A percentile compares a stretch with the other conserved stretches of the same genome.
Conservation (phyloP, 176 grass and related monocot species). For the Avena atlantica region DNA sequence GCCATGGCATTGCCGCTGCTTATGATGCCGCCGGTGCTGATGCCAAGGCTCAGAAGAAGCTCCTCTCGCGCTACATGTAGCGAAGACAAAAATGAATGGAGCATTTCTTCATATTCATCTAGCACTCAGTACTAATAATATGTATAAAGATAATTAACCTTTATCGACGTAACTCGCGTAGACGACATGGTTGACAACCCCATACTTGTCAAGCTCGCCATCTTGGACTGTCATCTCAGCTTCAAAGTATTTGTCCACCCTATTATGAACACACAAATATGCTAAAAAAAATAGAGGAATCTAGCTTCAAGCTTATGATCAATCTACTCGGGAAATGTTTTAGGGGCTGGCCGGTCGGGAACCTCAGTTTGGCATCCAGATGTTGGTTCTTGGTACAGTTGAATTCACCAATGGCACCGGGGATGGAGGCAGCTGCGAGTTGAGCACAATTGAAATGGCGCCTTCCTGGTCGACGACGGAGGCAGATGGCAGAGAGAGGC, state of each 20-base stretch:
- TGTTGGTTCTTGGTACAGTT: too few relatives aligned
- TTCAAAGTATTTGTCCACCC: constrained; percentile 52
- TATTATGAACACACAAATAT: not conserved
- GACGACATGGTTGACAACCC: constrained; percentile 46
- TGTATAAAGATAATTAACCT: not conserved
- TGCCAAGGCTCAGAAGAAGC: constrained; percentile 47
- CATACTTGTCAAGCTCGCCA: constrained; percentile 45
- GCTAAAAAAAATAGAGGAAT: not conserved
- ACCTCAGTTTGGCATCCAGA: too few relatives aligned
- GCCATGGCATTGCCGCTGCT: constrained; percentile 53
- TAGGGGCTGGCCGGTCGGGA: too few relatives aligned
- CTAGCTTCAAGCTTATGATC: not conserved
- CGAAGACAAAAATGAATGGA: too few relatives aligned
- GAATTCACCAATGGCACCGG: too few relatives aligned
- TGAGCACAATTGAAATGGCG: too few relatives aligned
- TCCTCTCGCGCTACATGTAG: constrained; percentile 57
- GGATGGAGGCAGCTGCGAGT: too few relatives aligned
- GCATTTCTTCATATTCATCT: too few relatives aligned
- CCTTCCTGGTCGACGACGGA: too few relatives aligned
- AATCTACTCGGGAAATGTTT: too few relatives aligned
- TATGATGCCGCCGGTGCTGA: constrained; percentile 47
- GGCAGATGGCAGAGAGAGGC: too few relatives aligned
- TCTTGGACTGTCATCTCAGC: constrained; percentile 62
- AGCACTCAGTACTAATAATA: too few relatives aligned
- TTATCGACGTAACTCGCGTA: constrained; percentile 54